A percentile compares a stretch with the other conserved stretches of the same genome.
Evolutionary conservation across 1,284 basidiomycete genomes (phyloP).

Genomic region (Trichosporon sp.): DNA sequence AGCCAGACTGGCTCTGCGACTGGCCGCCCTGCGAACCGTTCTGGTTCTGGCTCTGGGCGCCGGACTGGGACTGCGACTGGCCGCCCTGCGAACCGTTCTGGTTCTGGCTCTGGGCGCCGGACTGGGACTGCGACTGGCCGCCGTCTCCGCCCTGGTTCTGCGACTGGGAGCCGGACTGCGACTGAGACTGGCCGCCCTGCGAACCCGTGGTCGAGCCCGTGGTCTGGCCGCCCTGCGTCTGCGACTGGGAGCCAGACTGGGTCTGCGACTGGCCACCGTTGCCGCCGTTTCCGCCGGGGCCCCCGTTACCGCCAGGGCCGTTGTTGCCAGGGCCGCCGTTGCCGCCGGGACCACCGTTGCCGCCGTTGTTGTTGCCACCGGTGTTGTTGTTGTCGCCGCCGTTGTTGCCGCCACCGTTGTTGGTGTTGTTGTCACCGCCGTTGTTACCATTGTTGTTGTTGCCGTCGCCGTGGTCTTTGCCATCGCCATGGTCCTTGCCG

Average conservation of each 20-base stretch:
- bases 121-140: not conserved
- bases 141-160: not conserved
- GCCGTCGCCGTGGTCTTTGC: not conserved
- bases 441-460: not conserved
- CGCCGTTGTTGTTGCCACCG: not conserved
- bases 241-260: constrained; percentile 1
- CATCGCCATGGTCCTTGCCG: not conserved
- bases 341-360: not conserved
- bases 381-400: not conserved
- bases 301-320: not conserved
- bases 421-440: not conserved
- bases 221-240: not conserved
- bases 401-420: not conserved
- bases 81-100: not conserved
- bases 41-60: not conserved
- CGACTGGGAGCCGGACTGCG: too few species aligned
- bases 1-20: not conserved
- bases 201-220: too few species aligned
- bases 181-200: too few species aligned
- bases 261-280: not conserved
- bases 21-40: not conserved
- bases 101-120: constrained; percentile 5
- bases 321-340: too few species aligned
- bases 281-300: not conserved
- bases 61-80: not conserved